Conservation (phyloP, 345 rosid species). For the Dipteronia dyeriana region DNA sequence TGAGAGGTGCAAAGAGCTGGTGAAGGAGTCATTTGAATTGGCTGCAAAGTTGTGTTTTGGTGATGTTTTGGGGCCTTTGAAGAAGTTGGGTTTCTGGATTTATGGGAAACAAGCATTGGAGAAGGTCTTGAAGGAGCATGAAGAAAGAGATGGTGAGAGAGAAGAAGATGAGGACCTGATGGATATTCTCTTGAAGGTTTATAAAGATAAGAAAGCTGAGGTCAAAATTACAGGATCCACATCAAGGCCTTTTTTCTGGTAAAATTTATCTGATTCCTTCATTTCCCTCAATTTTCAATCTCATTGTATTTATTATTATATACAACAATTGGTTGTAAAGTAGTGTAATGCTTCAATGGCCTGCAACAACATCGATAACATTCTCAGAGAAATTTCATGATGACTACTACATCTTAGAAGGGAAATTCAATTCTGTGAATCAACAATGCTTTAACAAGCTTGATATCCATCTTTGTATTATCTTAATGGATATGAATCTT, state of each 20-base stretch:
- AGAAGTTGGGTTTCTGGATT: constrained; percentile 26
- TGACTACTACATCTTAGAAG: too few species aligned
- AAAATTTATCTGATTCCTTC: not conserved
- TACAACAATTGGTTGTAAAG: too few species aligned
- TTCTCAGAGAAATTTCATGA: too few species aligned
- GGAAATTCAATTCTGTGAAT: too few species aligned
- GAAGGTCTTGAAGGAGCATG: constrained; percentile 39
- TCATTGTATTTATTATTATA: too few species aligned
- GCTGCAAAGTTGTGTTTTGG: constrained; percentile 31
- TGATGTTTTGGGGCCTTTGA: constrained; percentile 27
- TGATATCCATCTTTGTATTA: too few species aligned
- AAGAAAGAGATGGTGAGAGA: constrained; percentile 16
- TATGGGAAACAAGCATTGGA: constrained; percentile 34
- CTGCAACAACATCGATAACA: too few species aligned
- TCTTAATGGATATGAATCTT: too few species aligned
- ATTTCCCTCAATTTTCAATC: not conserved
- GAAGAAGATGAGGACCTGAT: constrained; percentile 44
- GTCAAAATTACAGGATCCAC: constrained; percentile 35
- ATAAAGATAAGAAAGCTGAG: constrained; percentile 37
- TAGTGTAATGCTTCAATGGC: too few species aligned
- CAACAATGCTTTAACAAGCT: too few species aligned
- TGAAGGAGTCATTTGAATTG: constrained; percentile 29
- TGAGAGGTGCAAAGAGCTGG: constrained; percentile 28
- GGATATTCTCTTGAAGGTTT: constrained; percentile 45
- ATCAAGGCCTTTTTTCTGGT: constrained; percentile 47